phyloP scores from a whole-genome alignment of 2,329 filamentous ascomycete genomes.

The Fusarium multiceps region DNA sequence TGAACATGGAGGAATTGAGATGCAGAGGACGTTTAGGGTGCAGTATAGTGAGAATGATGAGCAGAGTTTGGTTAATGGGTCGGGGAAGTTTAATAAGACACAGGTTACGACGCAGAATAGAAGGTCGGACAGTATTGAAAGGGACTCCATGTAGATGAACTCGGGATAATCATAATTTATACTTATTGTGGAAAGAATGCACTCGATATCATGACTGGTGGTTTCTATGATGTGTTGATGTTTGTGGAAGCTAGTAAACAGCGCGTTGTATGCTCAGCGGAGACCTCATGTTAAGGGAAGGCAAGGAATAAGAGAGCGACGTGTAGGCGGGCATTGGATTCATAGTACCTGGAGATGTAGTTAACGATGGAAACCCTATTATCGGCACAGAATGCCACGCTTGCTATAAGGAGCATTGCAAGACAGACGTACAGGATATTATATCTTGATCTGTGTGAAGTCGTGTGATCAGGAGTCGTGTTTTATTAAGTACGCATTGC shows the following conservation, averaged over 20 bases:
- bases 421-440: background rate
- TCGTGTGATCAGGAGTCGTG: too few relatives aligned
- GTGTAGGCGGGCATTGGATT: too few relatives aligned
- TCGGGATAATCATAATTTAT: background rate
- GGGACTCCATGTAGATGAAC: slow-evolving; percentile 13
- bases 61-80: slow-evolving; percentile 30
- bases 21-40: slow-evolving; percentile 42
- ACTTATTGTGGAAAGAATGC: background rate
- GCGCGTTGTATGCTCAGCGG: background rate
- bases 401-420: background rate
- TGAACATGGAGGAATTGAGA: slow-evolving; percentile 41
- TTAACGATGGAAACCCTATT: too few relatives aligned
- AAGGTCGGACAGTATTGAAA: slow-evolving; percentile 21
- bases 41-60: slow-evolving; percentile 44
- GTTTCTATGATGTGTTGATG: background rate
- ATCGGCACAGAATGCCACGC: too few relatives aligned
- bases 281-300: too few relatives aligned
- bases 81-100: slow-evolving; percentile 8
- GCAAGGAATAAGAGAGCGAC: accelerated
- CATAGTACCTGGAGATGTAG: too few relatives aligned
- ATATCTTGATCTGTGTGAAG: background rate
- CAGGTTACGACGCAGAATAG: slow-evolving; percentile 21
- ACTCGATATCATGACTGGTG: background rate
- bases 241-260: background rate
- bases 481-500: too few relatives aligned